phyloP scores from a whole-genome alignment of 805 yeast genomes.

The Cyberlindnera americana region DNA sequence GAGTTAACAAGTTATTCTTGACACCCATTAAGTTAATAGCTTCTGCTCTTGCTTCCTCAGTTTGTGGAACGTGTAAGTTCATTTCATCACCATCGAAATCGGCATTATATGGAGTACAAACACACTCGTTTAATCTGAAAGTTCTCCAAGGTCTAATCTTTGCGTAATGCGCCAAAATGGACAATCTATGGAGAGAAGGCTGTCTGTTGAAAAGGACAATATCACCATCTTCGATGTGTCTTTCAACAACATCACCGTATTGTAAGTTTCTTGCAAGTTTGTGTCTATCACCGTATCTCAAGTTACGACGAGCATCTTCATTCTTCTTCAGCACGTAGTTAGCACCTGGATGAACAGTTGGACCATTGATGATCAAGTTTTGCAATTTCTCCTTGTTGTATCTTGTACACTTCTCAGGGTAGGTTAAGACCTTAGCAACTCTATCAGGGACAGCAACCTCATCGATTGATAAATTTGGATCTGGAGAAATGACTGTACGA shows the following conservation, averaged over 20 bases:
- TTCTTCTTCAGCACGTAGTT: slow-evolving; percentile 81
- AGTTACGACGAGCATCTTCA: slow-evolving; percentile 82
- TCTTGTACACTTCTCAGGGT: slow-evolving; percentile 90
- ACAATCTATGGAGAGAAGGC: slow-evolving; percentile 93
- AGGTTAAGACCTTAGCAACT: slow-evolving; percentile 92
- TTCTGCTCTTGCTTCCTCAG: slow-evolving; percentile 98
- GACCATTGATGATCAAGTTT: slow-evolving; percentile 74
- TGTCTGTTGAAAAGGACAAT: slow-evolving; percentile 94
- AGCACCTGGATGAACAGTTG: slow-evolving; percentile 92
- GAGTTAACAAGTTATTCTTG: slow-evolving; percentile 88
- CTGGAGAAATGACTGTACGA: slow-evolving; percentile 97
- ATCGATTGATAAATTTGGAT: slow-evolving; percentile 90
- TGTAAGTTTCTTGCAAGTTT: slow-evolving; percentile 72
- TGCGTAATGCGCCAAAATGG: slow-evolving; percentile 93
- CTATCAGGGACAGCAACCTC: slow-evolving; percentile 98
- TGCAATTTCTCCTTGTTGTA: slow-evolving; percentile 81
- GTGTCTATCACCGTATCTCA: slow-evolving; percentile 82
- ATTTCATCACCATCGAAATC: slow-evolving; percentile 99
- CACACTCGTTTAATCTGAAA: slow-evolving; percentile 95
- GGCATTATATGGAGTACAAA: slow-evolving; percentile 98
- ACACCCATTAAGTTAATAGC: slow-evolving; percentile 99
- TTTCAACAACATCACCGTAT: slow-evolving; percentile 91
- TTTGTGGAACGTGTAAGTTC: slow-evolving; percentile 98
- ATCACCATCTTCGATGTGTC: slow-evolving; percentile 97
- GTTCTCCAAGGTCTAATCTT: slow-evolving; percentile 98